These are phyloP conservation scores for Diutina neorugosa DNA, from an alignment of 1,139 yeast species.

Conservation along the genomic window DNA sequence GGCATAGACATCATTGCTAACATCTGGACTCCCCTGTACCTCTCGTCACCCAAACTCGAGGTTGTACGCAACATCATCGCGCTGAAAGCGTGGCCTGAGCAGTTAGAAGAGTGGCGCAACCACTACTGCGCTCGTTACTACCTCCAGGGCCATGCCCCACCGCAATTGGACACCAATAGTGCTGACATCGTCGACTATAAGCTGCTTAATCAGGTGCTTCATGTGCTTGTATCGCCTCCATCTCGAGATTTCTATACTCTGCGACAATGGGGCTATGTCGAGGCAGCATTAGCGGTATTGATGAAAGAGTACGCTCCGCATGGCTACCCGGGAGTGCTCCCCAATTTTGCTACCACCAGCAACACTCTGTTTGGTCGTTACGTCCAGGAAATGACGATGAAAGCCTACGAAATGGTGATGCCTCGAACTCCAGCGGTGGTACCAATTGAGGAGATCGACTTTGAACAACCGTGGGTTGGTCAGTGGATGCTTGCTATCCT, in stretches of 20 bases:
- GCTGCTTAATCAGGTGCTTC: constrained; percentile 18
- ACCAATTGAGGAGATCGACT: not conserved
- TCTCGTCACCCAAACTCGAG: not conserved
- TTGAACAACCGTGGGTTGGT: not conserved
- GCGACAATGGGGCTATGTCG: constrained; percentile 8
- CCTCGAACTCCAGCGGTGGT: not conserved
- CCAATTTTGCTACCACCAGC: not conserved
- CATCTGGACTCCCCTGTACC: not conserved
- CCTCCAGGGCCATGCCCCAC: not conserved
- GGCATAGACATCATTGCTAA: not conserved
- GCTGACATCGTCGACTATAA: constrained; percentile 17
- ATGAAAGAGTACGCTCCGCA: constrained; percentile 3
- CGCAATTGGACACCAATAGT: too few relatives aligned
- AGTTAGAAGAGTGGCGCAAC: not conserved
- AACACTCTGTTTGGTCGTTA: not conserved
- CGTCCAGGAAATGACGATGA: not conserved
- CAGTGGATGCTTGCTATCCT: not conserved
- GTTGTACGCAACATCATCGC: not conserved
- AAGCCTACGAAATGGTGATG: not conserved
- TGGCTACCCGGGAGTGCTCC: not conserved
- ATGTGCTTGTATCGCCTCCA: not conserved
- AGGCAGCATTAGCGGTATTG: constrained; percentile 7
- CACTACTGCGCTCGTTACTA: not conserved
- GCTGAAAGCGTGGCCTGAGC: not conserved
- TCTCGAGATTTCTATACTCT: not conserved